Base-by-base conservation (phyloP, 306 rosid species). In the Rosa lucieae region DNA sequence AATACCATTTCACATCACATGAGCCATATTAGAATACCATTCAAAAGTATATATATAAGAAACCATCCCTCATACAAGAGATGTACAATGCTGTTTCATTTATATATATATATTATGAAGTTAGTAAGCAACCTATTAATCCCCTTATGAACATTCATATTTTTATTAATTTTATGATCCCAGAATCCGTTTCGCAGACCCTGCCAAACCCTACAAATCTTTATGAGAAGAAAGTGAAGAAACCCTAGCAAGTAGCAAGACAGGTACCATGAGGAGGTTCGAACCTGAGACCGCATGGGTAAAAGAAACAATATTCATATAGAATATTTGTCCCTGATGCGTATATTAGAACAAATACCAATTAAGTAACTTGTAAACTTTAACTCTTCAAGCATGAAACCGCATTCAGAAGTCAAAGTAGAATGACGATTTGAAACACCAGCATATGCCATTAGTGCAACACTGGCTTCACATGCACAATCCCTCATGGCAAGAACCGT, bases 351-450 rank as follows among this genome's bases (percentile, higher is more conserved):
- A 20, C 13, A 12, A 6, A 14, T n/a, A 39, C 47, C 37, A 53
- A 17, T 10, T n/a, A 35, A 37, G 21, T 35, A 65, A 65, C 21
- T 51, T 53, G 48, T 23, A 72, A 74, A 21, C 81, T 82, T 69
- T 83, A 94, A 97, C 97, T 94, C 98, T 84, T 94, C 97, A 58
- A 92, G 97, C 97, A 92, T 92, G 77, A 96, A 94, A 80, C 26
- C 26, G 26, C 26, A 92, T 86, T 94, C 97, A 74, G 98, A 94
- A 74, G 98, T 94, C 90, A 94, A 84, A 80, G 98, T 90, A 78
- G 97, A 90, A 85, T 94, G 94, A 78, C 79, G 88, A 86, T 88
- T 90, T 68, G 94, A 92, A 81, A 90, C 91, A 77, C 86, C 82
- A 58, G 83, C 79, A 88, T 90, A 92, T 77, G 94, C 89, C 48